Conservation (phyloP, 768 basidiomycete genomes). For the Mycena leptocephala region DNA sequence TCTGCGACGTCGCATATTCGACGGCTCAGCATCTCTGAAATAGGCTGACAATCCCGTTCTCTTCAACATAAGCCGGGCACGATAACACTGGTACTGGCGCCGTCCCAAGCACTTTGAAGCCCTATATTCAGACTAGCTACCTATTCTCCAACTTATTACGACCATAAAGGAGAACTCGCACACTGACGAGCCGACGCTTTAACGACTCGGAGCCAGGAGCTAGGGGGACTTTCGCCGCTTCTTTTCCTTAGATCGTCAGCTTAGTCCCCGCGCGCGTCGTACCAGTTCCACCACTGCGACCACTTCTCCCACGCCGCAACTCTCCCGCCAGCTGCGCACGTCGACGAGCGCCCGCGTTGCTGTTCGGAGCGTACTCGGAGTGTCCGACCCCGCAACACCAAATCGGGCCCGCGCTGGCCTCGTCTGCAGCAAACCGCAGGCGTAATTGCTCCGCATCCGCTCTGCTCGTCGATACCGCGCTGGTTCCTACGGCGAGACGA, state of each 20-base stretch:
- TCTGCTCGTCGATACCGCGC: background rate
- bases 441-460: background rate
- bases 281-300: background rate
- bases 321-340: background rate
- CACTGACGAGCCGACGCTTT: background rate
- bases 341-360: background rate
- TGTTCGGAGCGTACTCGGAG: background rate
- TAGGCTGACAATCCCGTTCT: too few species aligned
- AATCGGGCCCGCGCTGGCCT: background rate
- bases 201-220: background rate
- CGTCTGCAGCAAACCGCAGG: background rate
- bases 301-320: background rate
- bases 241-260: too few species aligned
- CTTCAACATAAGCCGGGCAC: too few species aligned
- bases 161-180: background rate
- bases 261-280: too few species aligned
- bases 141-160: too few species aligned
- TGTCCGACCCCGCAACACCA: background rate
- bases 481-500: background rate
- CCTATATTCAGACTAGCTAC: too few species aligned
- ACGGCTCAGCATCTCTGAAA: too few species aligned
- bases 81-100: too few species aligned
- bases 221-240: too few species aligned
- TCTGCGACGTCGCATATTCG: too few species aligned
- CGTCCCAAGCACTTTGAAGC: too few species aligned